These are phyloP conservation scores for Spergularia marina DNA, from an alignment of 148 eudicot genomes.

Conservation along the genomic window DNA sequence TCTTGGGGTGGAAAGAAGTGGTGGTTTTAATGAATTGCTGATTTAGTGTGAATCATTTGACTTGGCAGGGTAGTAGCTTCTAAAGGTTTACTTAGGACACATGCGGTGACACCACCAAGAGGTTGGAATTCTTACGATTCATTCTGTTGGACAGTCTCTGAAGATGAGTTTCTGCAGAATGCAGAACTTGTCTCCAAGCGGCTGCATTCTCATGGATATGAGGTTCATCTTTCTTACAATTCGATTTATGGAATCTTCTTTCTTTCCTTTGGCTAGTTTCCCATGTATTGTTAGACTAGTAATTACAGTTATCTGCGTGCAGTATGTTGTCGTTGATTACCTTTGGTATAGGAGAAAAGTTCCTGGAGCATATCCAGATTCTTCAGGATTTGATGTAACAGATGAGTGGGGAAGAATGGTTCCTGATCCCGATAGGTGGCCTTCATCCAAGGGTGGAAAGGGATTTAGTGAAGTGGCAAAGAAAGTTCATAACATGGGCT, in stretches of 20 bases:
- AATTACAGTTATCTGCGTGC: slow-evolving; percentile 16
- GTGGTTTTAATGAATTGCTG: neutral
- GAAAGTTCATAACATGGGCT: slow-evolving; percentile 81
- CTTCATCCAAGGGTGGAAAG: slow-evolving; percentile 71
- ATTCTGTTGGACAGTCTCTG: slow-evolving; percentile 84
- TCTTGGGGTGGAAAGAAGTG: neutral
- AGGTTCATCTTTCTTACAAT: slow-evolving; percentile 41
- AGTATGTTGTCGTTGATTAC: slow-evolving; percentile 96
- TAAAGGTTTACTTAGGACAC: slow-evolving; percentile 16
- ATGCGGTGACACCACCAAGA: slow-evolving; percentile 68
- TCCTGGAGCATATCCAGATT: slow-evolving; percentile 58
- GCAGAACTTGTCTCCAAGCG: slow-evolving; percentile 67
- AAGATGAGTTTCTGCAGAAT: slow-evolving; percentile 80
- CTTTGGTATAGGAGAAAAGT: slow-evolving; percentile 89
- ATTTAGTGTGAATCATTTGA: neutral
- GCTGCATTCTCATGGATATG: slow-evolving; percentile 67
- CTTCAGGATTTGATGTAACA: slow-evolving; percentile 76
- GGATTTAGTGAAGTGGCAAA: slow-evolving; percentile 73
- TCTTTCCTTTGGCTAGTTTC: neutral
- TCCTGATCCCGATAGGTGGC: slow-evolving; percentile 92
- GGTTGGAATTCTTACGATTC: slow-evolving; percentile 99
- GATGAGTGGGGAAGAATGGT: slow-evolving; percentile 96
- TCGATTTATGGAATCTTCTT: neutral
- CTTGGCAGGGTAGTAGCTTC: slow-evolving; percentile 38
- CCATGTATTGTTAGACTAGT: neutral